Evolutionary conservation across 2,329 filamentous ascomycete species (phyloP).

Genomic region (Sporothrix pseudoabietina): DNA sequence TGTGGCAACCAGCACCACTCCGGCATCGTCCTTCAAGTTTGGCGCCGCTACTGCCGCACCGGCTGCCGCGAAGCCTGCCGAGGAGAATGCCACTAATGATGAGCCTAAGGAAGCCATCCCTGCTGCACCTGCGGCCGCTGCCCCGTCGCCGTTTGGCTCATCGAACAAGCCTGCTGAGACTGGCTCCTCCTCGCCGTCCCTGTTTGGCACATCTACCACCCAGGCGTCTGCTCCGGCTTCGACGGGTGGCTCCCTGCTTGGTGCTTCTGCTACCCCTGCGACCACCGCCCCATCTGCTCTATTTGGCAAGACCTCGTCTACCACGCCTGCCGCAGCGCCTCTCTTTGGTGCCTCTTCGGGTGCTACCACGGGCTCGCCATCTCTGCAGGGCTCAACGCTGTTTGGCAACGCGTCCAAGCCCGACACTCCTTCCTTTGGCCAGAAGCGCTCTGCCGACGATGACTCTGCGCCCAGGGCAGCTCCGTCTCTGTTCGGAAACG

Average conservation of each 20-base stretch:
- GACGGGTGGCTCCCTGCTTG: conserved; percentile 1
- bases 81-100: not conserved
- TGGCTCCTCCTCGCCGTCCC: conserved; percentile 28
- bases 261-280: conserved; percentile 3
- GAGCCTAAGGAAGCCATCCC: not conserved
- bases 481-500: conserved; percentile 28
- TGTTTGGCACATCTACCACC: not conserved
- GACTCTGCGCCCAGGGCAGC: conserved; percentile 22
- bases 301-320: conserved; percentile 18
- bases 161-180: conserved; percentile 25
- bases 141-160: conserved; percentile 23
- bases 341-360: conserved; percentile 20
- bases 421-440: not conserved
- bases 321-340: conserved; percentile 11
- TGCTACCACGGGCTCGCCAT: conserved; percentile 15
- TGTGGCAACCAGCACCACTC: not conserved
- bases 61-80: not conserved
- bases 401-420: conserved; percentile 46
- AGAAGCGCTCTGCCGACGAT: conserved; percentile 28
- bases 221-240: not conserved
- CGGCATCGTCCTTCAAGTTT: conserved; percentile 26
- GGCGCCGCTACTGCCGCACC: conserved; percentile 23
- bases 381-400: conserved; percentile 42
- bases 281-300: conserved; percentile 8
- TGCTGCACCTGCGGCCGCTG: not conserved